phyloP scores from a whole-genome alignment of 305 asterid genomes.

The Fraxinus albicans region DNA sequence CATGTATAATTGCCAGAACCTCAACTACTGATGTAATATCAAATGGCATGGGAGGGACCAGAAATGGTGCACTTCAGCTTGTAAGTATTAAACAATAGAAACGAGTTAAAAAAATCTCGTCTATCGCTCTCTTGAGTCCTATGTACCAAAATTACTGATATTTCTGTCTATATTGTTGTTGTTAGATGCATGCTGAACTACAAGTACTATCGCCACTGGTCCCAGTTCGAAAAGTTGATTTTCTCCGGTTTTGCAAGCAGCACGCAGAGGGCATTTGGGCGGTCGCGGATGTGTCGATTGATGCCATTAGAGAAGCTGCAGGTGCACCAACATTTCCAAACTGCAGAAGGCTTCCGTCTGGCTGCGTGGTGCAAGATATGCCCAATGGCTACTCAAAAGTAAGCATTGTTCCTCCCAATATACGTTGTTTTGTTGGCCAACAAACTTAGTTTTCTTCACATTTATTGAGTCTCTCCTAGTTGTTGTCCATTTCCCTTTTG shows the following conservation, averaged over 20 bases:
- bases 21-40: constrained; percentile 78
- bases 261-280: constrained; percentile 97
- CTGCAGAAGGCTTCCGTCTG: constrained; percentile 90
- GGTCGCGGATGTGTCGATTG: constrained; percentile 83
- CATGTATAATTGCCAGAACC: constrained; percentile 66
- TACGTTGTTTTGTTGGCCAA: constrained; percentile 38
- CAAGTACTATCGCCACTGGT: constrained; percentile 90
- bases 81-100: constrained; percentile 32
- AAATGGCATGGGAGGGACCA: constrained; percentile 87
- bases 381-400: constrained; percentile 95
- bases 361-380: constrained; percentile 95
- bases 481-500: constrained; percentile 42
- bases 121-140: neutral
- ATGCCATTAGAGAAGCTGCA: constrained; percentile 53
- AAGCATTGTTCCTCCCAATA: constrained; percentile 20
- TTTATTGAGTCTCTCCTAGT: constrained; percentile 42
- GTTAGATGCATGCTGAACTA: constrained; percentile 76
- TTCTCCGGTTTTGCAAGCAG: constrained; percentile 90
- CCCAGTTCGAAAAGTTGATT: constrained; percentile 75
- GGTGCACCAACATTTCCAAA: constrained; percentile 29
- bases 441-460: constrained; percentile 31
- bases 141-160: neutral
- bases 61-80: constrained; percentile 92
- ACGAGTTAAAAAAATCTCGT: neutral
- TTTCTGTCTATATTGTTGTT: neutral